Evolutionary conservation across 805 yeast genomes (phyloP), one percentile per base, ranked within the genome.

Genomic region (Nakazawaea wickerhamii): DNA sequence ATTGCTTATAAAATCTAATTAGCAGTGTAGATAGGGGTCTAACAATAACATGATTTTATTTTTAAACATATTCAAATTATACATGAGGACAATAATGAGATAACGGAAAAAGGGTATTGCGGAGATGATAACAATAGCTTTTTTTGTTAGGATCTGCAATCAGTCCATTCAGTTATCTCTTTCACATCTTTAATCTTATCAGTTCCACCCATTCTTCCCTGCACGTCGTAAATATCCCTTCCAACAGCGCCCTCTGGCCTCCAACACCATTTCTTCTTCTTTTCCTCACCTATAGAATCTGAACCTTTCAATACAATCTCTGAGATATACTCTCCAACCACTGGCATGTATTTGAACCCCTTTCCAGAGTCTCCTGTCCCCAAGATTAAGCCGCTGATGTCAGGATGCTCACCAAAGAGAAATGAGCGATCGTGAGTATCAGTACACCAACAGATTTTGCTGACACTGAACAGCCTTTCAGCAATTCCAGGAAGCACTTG

Each of bases 331-430:
- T 58, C 51, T 25, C 67, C 68, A 25, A 62, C 50, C 17, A 50
- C 50, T 5, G 68, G 68, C 64, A 63, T 58, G 45, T 54, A 54
- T 50, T 60, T 63, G 55, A 61, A 64, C 0, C 66, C 65, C 35
- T 60, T 57, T 1, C 68, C 67, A 5, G 67, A 61, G 32, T 63
- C 68, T 35, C 68, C 68, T 26, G 68, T 58, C 11, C 59, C 65
- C 15, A 64, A 37, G 23, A 60, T 42, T 30, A 62, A 38, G n/a
- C 45, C 44, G 0, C 54, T 52, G 19, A 51, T 54, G 2, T 56
- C 50, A 22, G 65, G 65, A 38, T 60, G 64, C 6, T 53, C 53
- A 32, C 59, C 52, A 30, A 61, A 50, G 13, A 61, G 47, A 45
- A 61, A 60, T 36, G 57, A 52, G 28, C 66, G 52, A 34, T 61